phyloP scores from a whole-genome alignment of 2,329 filamentous ascomycete genomes.

The Phyllosticta citrichinensis region DNA sequence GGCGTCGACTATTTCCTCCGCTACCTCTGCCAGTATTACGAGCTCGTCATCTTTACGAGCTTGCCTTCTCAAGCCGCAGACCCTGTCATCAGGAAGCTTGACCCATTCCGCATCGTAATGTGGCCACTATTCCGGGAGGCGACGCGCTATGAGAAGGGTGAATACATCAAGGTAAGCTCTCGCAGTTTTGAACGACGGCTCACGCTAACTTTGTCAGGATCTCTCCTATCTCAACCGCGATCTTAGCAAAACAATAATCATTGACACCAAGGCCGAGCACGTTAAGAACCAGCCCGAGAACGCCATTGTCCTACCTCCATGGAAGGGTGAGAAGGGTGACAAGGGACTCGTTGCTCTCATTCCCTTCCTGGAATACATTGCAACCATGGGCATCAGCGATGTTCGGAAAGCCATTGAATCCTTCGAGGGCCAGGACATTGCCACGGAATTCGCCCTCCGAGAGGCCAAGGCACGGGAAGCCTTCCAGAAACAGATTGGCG shows the following conservation, averaged over 20 bases:
- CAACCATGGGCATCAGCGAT: slow-evolving; percentile 84
- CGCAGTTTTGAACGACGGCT: neutral
- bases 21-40: slow-evolving; percentile 96
- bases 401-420: slow-evolving; percentile 78
- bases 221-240: slow-evolving; percentile 96
- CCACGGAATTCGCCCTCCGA: slow-evolving; percentile 77
- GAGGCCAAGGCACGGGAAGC: slow-evolving; percentile 78
- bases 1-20: slow-evolving; percentile 95
- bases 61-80: slow-evolving; percentile 78
- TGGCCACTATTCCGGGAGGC: slow-evolving; percentile 94
- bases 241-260: slow-evolving; percentile 85
- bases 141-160: slow-evolving; percentile 92
- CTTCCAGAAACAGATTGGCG: slow-evolving; percentile 68
- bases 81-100: slow-evolving; percentile 81
- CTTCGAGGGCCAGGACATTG: slow-evolving; percentile 82
- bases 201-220: slow-evolving; percentile 49
- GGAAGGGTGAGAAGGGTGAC: slow-evolving; percentile 75
- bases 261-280: slow-evolving; percentile 77
- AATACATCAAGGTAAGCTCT: slow-evolving; percentile 76
- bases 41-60: slow-evolving; percentile 89
- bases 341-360: slow-evolving; percentile 81
- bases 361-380: slow-evolving; percentile 94
- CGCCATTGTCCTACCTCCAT: slow-evolving; percentile 81
- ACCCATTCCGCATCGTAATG: slow-evolving; percentile 89
- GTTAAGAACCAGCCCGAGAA: slow-evolving; percentile 92